Evolutionary conservation across 441 rosid species (phyloP).

Genomic region (Syzygium malaccense): DNA sequence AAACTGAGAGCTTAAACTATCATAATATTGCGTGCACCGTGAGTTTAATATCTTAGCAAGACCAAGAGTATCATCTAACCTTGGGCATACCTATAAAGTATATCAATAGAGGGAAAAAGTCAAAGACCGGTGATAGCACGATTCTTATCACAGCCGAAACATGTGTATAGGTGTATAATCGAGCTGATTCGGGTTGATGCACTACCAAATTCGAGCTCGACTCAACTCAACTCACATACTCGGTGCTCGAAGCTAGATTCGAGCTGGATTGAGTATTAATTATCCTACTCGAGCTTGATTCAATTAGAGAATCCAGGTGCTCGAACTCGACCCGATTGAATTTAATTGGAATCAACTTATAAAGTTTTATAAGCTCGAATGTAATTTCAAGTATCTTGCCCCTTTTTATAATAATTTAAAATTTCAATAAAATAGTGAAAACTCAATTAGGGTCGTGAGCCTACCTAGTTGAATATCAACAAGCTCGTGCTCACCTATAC

Average conservation of each 20-base stretch:
- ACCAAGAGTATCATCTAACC: neutral
- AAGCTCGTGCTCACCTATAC: neutral
- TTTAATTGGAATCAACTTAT: neutral
- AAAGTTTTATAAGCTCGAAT: rapidly evolving
- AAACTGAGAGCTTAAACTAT: neutral
- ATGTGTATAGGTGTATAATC: neutral
- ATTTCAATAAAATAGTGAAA: neutral
- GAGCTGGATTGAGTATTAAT: neutral
- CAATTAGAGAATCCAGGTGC: neutral
- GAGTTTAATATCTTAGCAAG: neutral
- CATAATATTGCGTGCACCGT: no score
- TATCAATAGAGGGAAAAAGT: neutral
- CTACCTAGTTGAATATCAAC: neutral
- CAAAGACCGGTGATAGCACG: neutral
- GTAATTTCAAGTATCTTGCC: neutral
- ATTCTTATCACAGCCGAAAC: neutral
- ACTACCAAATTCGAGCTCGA: neutral
- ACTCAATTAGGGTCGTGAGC: neutral
- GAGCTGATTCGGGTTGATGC: neutral
- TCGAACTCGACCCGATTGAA: neutral
- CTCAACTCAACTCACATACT: neutral
- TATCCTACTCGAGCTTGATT: neutral
- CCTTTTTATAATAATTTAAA: neutral
- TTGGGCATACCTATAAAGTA: neutral
- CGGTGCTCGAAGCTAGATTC: neutral